Evolutionary conservation across 176 grass and related monocot genomes (phyloP), one percentile per base, ranked within the genome.

Genomic region (Coix lacrymajobi): DNA sequence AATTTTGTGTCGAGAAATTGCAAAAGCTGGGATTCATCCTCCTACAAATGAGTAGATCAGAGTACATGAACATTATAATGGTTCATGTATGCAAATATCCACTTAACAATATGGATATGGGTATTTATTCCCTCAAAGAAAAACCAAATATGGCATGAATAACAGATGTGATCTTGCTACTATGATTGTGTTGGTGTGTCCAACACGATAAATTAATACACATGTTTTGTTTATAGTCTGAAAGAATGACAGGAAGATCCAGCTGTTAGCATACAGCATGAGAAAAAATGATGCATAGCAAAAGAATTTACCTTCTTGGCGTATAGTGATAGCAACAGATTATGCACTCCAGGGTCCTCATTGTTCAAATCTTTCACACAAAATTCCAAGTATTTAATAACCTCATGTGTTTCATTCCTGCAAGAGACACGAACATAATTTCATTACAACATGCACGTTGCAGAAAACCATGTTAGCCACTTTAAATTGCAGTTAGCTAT

Each of bases 361-460:
- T 91, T 98, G 32, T 91, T 81, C 60, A 95, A 86, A 79, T 95
- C 88, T 85, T 92, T 94, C 43, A 98, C 90, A 88, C 96, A 95
- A 81, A 98, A 98, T 75, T 98, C 96, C 73, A 98, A 83, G 83
- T 98, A 98, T 69, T 98, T 98, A 40, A 98, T 95, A 72, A 98
- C 96, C 63, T 98, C 92, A 45, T 98, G 90, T 12, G 96, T 98
- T 79, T 98, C 96, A 33, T 95, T 98, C 91, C 96, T 98, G 76
- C 65, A 87, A 85, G 73, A 76, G 20, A 87, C 28, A n/a, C 58
- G 62, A 66, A 77, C 34, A 89, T 79, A 74, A 73, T 76, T 81
- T 44, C 66, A 84, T 28, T 67, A 87, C 15, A 79, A 72, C 54
- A 84, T 58, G 73, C 6, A 69, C 15, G 41, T 9, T 41, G 60